These are phyloP conservation scores for Hibiscus trionum DNA, from an alignment of 345 rosid species.

Conservation along the genomic window DNA sequence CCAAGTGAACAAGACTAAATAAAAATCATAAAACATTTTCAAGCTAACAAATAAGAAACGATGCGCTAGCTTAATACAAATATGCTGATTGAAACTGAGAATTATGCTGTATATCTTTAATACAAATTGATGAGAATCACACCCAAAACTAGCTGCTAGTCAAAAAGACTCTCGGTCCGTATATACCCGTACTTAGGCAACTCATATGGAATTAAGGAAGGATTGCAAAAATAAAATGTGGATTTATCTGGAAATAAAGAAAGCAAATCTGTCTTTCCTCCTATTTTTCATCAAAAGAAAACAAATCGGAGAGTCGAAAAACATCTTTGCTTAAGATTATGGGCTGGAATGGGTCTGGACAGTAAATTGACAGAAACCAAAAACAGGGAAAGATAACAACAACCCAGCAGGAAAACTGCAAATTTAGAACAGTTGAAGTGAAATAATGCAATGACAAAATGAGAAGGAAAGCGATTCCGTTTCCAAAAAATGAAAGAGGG, in stretches of 20 bases:
- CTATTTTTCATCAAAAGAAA: neutral
- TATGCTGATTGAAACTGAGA: neutral
- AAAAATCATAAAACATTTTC: too few species aligned
- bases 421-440: neutral
- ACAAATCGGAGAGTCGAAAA: constrained; percentile 1
- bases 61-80: neutral
- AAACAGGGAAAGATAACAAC: neutral
- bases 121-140: neutral
- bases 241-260: neutral
- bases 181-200: neutral
- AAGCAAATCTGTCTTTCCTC: neutral
- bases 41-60: too few species aligned
- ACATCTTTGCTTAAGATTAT: neutral
- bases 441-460: neutral
- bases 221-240: neutral
- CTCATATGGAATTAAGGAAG: neutral
- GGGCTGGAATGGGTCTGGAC: neutral
- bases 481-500: neutral
- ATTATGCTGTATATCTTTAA: neutral
- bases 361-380: neutral
- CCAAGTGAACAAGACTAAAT: neutral
- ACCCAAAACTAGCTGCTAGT: neutral
- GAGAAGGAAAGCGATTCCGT: neutral
- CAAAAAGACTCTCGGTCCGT: too few species aligned
- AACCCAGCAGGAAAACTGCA: neutral